Evolutionary conservation across 2,329 filamentous ascomycete genomes (phyloP), one percentile per base, ranked within the genome.

Genomic region (Microascus cirrosus): DNA sequence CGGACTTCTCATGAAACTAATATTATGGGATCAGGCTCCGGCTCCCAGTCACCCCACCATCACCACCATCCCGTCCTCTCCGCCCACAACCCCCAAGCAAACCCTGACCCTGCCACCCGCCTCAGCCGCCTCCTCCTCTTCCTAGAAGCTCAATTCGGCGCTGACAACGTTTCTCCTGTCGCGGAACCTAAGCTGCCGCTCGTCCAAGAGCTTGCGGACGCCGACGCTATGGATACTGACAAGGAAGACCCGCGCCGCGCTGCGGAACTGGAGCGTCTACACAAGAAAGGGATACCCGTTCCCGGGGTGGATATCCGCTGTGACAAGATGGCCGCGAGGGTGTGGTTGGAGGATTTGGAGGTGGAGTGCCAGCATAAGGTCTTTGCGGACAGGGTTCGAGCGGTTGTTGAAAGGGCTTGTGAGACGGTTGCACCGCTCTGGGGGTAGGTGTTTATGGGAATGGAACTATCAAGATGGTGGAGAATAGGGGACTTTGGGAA

Each of bases 131-230:
- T 99, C 22, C 87, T 95, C 73, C 89, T 96, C 84, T 96, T 99
- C 76, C 85, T 99, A 15, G 94, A 99, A 76, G 89, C 92, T 2
- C 94, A 99, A 70, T 99, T 99, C 68, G 94, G 94, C 61, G 78
- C 83, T 35, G 86, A 94, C 62, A 86, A 90, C 60, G 85, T 97
- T 59, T 78, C 81, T 0, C 91, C 93, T 4, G 88, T 97, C 63
- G 80, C 85, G 45, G 75, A 72, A 66, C 74, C 90, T 60, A 81
- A 84, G 69, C 69, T 84, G 2, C 74, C 77, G 0, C 62, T 73
- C 7, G 64, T 74, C 34, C 63, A 66, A n/a, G 67, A 64, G 11
- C 65, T 65, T 60, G 64, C 62, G 48, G 59, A 58, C 22, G 62
- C 63, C 13, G 65, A 63, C 18, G 64, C 61, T n/a, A 69, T 72